A percentile compares a stretch with the other conserved stretches of the same genome.
Evolutionary conservation across 1,139 yeast species (phyloP).

Genomic region (Suhomyces bolitotheri): DNA sequence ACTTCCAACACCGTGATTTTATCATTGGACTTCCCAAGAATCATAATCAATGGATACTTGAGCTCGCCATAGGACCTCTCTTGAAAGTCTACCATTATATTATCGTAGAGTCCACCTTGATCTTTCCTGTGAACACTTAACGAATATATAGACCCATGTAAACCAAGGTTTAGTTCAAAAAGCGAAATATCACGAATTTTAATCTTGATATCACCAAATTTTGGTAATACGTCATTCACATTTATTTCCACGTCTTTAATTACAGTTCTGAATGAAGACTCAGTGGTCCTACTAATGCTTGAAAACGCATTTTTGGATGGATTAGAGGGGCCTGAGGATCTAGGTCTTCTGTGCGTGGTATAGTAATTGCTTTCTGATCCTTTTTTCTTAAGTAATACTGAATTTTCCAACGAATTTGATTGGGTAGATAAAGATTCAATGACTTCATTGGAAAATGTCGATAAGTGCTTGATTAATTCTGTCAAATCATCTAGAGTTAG

Average conservation of each 20-base stretch:
- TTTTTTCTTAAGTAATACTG: constrained; percentile 9
- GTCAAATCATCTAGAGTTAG: constrained; percentile 17
- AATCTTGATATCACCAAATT: constrained; percentile 49
- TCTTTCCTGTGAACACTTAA: constrained; percentile 23
- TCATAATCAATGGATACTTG: constrained; percentile 25
- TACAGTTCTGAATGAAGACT: constrained; percentile 24
- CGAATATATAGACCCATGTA: constrained; percentile 31
- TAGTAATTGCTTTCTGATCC: neutral
- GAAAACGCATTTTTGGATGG: constrained; percentile 9
- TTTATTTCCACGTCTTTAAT: constrained; percentile 26
- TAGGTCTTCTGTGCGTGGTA: constrained; percentile 15
- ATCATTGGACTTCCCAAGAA: constrained; percentile 24
- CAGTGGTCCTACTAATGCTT: constrained; percentile 12
- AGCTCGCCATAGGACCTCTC: constrained; percentile 18
- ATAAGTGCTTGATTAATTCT: constrained; percentile 15
- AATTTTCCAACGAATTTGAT: constrained; percentile 20
- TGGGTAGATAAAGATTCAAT: constrained; percentile 10
- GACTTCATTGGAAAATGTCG: constrained; percentile 11
- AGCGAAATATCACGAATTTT: constrained; percentile 26
- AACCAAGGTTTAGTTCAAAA: constrained; percentile 32
- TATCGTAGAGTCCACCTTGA: constrained; percentile 21
- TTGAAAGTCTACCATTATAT: constrained; percentile 31
- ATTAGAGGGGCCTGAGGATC: constrained; percentile 16
- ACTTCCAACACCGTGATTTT: constrained; percentile 31
- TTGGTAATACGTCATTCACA: constrained; percentile 28